A percentile compares a stretch with the other conserved stretches of the same genome.
Evolutionary conservation across 1,139 yeast species (phyloP).

Genomic region (Kodamaea anthophila): DNA sequence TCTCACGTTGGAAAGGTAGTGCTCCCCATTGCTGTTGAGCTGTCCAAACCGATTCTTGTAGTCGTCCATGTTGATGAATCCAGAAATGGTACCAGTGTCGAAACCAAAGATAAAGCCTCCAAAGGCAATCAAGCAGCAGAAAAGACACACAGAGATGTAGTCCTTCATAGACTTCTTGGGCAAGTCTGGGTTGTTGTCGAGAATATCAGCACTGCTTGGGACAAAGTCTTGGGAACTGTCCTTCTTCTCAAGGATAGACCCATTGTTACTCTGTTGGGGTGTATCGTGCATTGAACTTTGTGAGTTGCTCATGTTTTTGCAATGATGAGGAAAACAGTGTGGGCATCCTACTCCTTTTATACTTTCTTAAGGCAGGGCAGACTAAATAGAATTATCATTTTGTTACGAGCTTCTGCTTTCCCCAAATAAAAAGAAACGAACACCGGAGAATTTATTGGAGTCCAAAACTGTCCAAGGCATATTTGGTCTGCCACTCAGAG

Average conservation of each 20-base stretch:
- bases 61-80: constrained; percentile 17
- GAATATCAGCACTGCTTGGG: neutral
- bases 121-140: constrained; percentile 15
- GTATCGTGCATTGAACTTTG: constrained; percentile 1
- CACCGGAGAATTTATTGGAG: too few relatives aligned
- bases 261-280: constrained; percentile 1
- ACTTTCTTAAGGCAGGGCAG: neutral
- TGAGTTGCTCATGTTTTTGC: constrained; percentile 2
- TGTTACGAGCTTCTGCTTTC: too few relatives aligned
- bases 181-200: neutral
- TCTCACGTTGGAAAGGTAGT: constrained; percentile 16
- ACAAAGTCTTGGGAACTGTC: neutral
- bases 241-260: constrained; percentile 3
- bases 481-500: too few relatives aligned
- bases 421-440: neutral
- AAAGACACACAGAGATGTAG: constrained; percentile 4
- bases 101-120: constrained; percentile 23
- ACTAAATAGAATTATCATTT: neutral
- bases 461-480: too few relatives aligned
- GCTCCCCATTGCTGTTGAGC: constrained; percentile 12
- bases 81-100: constrained; percentile 29
- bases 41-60: constrained; percentile 16
- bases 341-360: neutral
- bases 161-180: constrained; percentile 2
- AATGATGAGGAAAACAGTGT: constrained; percentile 1